These are phyloP conservation scores for Tulasnella sp. DNA, from an alignment of 768 basidiomycete genomes.

Conservation along the genomic window DNA sequence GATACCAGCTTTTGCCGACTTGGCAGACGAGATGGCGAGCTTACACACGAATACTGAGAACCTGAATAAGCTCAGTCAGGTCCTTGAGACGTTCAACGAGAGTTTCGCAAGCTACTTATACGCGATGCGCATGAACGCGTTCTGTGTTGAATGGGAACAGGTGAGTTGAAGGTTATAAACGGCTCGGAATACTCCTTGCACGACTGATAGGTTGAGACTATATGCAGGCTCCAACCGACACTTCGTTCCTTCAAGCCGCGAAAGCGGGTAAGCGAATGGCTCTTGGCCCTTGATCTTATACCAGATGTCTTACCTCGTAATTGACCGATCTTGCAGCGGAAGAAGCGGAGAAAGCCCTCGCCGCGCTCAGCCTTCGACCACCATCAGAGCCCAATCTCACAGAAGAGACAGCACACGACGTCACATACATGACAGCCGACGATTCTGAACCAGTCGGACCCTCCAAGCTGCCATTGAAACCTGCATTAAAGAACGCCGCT, in stretches of 20 bases:
- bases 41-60: constrained; percentile 66
- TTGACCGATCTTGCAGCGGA: constrained; percentile 36
- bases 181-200: not conserved
- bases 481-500: constrained; percentile 31
- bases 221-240: constrained; percentile 46
- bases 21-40: constrained; percentile 78
- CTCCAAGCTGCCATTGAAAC: constrained; percentile 28
- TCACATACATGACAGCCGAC: constrained; percentile 4
- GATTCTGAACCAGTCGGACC: not conserved
- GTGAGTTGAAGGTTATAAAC: constrained; percentile 32
- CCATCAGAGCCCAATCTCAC: constrained; percentile 21
- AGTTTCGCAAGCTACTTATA: constrained; percentile 87
- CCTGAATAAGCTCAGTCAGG: constrained; percentile 59
- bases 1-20: constrained; percentile 71
- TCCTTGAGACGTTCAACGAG: constrained; percentile 82
- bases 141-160: constrained; percentile 90
- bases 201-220: not conserved
- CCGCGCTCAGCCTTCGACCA: constrained; percentile 26
- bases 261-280: constrained; percentile 45
- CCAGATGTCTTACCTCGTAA: too few species aligned
- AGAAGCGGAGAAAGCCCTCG: constrained; percentile 44
- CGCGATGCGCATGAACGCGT: constrained; percentile 86
- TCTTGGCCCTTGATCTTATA: not conserved
- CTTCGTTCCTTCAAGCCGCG: constrained; percentile 40
- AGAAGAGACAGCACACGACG: constrained; percentile 24